Evolutionary conservation across 129 eudicot species (phyloP), one percentile per base, ranked within the genome.

Genomic region (Deinandra increscens): DNA sequence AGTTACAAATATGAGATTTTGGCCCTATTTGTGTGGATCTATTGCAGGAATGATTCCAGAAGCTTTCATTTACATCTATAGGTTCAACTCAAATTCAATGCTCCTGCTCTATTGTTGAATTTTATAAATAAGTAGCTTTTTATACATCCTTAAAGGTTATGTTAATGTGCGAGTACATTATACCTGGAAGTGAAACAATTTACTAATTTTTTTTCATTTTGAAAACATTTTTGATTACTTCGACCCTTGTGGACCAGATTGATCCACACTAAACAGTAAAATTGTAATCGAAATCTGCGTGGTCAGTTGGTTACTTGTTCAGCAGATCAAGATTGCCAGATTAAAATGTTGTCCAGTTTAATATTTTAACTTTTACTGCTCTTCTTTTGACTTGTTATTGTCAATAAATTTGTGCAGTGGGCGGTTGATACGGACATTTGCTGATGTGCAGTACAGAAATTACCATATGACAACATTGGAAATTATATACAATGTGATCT

Each of bases 1-100:
- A 54, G 97, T 91, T 50, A 91, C 97, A 17, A 88, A 65, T 69
- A 82, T 91, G 95, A 77, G 82, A 69, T 91, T 91, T 62, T 91
- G 97, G 97, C 97, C 97, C 9, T 91, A 91, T 72, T 64, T 91
- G 39, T 81, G 84, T 70, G 97, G 97, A 65, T 91, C 97, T 38
- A 66, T 91, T 48, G 82, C 92, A 22, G 97, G 95, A 78, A 91
- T 91, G 97, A 79, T 87, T 76, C 97, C 97, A 9, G 97, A 91
- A 84, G 83, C 97, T 70, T 91, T 86, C 76, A 79, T 88, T 63
- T 91, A 91, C 86, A 91, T 91, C 70, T 91, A 88, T 70, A 91
- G 89, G 97, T 91, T 9, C 56, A 7, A 7, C 26, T 66, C 59
- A 42, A 42, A n/a, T 29, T 66, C 44, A 5, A 41, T 64, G 37